phyloP scores from a whole-genome alignment of 257 asterid genomes.

The Salvia splendens region DNA sequence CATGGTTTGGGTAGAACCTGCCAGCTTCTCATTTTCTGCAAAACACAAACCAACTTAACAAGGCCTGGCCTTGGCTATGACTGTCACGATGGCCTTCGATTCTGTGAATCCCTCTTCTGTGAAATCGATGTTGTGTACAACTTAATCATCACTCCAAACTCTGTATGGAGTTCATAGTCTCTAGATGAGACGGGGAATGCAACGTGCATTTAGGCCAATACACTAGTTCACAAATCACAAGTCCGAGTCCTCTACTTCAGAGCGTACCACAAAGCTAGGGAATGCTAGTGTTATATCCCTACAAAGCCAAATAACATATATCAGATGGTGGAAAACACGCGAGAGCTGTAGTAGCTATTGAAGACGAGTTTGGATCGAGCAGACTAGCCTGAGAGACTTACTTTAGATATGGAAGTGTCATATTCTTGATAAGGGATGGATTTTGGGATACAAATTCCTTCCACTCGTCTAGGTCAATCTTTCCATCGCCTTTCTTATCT shows the following conservation, averaged over 20 bases:
- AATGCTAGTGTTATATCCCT: conserved; percentile 81
- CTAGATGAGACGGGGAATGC: conserved; percentile 1
- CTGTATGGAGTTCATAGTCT: background rate
- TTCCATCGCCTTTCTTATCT: conserved; percentile 68
- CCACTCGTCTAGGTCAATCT: conserved; percentile 66
- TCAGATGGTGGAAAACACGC: conserved; percentile 8
- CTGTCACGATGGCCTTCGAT: background rate
- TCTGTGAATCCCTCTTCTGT: background rate
- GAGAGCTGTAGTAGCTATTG: no score
- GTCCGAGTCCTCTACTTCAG: conserved; percentile 66
- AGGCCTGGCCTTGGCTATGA: background rate
- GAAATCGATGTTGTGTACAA: background rate
- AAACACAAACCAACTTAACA: background rate
- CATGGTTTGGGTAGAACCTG: background rate
- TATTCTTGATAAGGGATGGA: conserved; percentile 65
- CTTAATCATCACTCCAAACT: background rate
- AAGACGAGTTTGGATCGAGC: background rate
- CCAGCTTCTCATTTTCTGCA: conserved; percentile 17
- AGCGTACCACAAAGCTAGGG: conserved; percentile 68
- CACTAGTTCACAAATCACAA: conserved; percentile 38
- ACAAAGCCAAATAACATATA: conserved; percentile 13
- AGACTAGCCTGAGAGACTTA: conserved; percentile 25
- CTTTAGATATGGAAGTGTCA: conserved; percentile 72
- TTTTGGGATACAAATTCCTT: conserved; percentile 56
- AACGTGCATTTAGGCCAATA: background rate